phyloP scores from a whole-genome alignment of 129 eudicot species.

The Ambrosia artemisiifolia region DNA sequence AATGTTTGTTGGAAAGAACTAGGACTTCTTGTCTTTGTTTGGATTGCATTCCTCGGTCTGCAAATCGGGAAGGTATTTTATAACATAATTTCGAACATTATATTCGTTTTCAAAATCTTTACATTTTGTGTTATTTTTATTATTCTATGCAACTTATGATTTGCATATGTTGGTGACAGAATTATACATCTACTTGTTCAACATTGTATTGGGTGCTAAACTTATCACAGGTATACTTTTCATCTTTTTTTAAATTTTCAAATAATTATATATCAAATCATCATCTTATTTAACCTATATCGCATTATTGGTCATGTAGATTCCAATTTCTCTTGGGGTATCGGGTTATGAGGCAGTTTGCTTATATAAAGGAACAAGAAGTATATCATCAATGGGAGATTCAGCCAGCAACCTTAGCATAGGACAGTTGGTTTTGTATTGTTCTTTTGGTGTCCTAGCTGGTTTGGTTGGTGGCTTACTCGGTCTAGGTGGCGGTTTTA shows the following conservation, averaged over 20 bases:
- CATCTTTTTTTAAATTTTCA: not conserved
- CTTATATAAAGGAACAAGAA: conserved; percentile 63
- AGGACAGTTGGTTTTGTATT: conserved; percentile 56
- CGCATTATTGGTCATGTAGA: conserved; percentile 26
- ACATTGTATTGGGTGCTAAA: conserved; percentile 76
- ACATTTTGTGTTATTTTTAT: not conserved
- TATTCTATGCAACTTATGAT: conserved; percentile 5
- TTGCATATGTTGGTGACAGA: conserved; percentile 45
- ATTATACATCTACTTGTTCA: conserved; percentile 68
- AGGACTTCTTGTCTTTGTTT: conserved; percentile 81
- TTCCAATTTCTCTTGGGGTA: conserved; percentile 83
- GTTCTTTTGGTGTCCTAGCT: conserved; percentile 63
- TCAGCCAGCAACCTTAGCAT: conserved; percentile 43
- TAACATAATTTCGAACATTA: not conserved
- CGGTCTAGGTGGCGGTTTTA: conserved; percentile 95
- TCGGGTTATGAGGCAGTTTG: conserved; percentile 70
- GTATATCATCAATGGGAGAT: conserved; percentile 66
- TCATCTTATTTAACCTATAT: not conserved
- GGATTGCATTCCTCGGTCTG: conserved; percentile 74
- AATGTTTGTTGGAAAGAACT: conserved; percentile 94
- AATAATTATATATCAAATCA: not conserved
- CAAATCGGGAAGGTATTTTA: conserved; percentile 68
- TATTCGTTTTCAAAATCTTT: not conserved
- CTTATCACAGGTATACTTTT: conserved; percentile 59
- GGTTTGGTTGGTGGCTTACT: conserved; percentile 92